Conservation (phyloP, 306 rosid species). For the Medicago truncatula region DNA sequence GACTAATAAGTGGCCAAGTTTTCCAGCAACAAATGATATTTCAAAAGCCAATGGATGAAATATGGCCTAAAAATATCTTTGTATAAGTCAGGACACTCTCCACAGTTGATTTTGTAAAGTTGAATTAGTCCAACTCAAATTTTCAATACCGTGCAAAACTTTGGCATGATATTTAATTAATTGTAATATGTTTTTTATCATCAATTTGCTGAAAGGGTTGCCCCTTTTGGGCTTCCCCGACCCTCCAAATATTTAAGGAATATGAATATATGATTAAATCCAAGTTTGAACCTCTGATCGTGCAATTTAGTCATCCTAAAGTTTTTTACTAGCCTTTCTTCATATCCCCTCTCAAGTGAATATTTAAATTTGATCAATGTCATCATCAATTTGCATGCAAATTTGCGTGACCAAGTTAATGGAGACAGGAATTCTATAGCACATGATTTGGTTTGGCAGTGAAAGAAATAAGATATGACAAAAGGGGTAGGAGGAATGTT, state of each 20-base stretch:
- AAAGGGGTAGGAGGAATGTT: constrained; percentile 39
- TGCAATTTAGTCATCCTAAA: neutral
- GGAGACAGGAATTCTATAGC: constrained; percentile 80
- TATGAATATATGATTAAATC: no score
- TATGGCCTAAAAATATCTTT: neutral
- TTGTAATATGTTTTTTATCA: neutral
- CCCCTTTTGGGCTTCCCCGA: neutral
- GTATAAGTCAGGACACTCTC: no score
- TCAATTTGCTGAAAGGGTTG: neutral
- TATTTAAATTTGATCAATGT: constrained; percentile 30
- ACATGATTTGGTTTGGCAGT: constrained; percentile 65
- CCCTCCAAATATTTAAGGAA: neutral
- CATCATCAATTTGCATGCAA: constrained; percentile 62
- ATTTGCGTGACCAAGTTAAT: constrained; percentile 65
- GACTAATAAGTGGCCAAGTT: neutral
- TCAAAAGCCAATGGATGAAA: neutral
- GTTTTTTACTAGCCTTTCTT: no score
- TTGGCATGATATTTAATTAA: neutral
- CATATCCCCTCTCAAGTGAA: no score
- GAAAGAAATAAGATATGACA: constrained; percentile 50
- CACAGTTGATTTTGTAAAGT: no score
- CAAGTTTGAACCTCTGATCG: neutral
- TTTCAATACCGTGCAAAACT: neutral
- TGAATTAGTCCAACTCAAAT: neutral
- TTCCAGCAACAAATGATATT: neutral